Base-by-base conservation (phyloP, 2,329 filamentous ascomycete genomes). In the Raffaelea albimanens region DNA sequence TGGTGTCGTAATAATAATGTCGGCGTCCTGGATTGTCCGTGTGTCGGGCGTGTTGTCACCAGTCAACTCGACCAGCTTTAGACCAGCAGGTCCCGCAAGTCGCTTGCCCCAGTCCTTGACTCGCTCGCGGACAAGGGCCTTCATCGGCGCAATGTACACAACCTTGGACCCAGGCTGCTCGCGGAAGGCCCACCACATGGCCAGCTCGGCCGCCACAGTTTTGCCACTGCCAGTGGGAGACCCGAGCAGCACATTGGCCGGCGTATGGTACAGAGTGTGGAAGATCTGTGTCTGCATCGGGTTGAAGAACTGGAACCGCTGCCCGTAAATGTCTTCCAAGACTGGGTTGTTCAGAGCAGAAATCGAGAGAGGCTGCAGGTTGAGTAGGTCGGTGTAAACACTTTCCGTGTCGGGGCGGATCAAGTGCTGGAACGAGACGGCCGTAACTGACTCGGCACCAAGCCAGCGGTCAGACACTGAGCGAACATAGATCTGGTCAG, bases 241-340 rank as follows among this genome's bases (percentile, higher is more conserved):
- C 8, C 94, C 93, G 9, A 98, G 76, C 3, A 98, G 76, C 4
- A 98, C 90, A 60, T 98, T 98, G 41, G 87, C 84, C 8, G 85
- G 67, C 0, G 93, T 96, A 61, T 97, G 85, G 56, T 98, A 98
- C 31, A 98, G 76, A 14, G 88, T 91, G 59, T 98, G 93, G 67
- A 98, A 98, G 45, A 98, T 88, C 60, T 98, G 93, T 0, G 93
- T 97, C 65, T 98, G 93, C 94, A 98, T 97, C 0, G 93, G 93
- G 61, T 98, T 98, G 74, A 98, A 98, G 66, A 84, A 98, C 54
- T 93, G 84, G 64, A 98, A 98, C 29, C 89, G 80, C 61, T 91
- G 73, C 0, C 76, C 82, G 59, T 98, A 98, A 1, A 98, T 77
- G 51, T 93, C 87, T 62, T 98, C 91, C 0, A 98, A 67, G 0